phyloP scores from a whole-genome alignment of 352 stramenopile species.

The Pythium insidiosum region DNA sequence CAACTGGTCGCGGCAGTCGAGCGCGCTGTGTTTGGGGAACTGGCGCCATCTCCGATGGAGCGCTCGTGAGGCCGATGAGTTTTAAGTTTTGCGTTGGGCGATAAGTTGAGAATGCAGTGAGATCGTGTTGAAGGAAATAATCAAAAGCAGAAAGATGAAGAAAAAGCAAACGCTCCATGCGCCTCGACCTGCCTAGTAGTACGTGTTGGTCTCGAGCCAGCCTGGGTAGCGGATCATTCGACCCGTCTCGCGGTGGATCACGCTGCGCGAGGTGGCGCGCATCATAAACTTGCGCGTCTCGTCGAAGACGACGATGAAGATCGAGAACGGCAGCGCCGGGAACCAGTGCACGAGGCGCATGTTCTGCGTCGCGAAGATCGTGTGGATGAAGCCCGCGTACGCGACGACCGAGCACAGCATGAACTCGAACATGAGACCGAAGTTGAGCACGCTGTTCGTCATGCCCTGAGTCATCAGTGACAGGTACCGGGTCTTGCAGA shows the following conservation, averaged over 20 bases:
- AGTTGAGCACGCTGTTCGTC: constrained; percentile 89
- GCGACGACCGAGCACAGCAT: constrained; percentile 77
- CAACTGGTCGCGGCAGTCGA: constrained; percentile 31
- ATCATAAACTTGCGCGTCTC: constrained; percentile 89
- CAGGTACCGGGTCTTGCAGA: constrained; percentile 91
- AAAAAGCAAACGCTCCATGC: neutral
- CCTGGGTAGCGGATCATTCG: constrained; percentile 77
- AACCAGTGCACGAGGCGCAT: constrained; percentile 89
- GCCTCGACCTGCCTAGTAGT: constrained; percentile 50
- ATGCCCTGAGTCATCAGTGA: constrained; percentile 89
- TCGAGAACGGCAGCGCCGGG: constrained; percentile 80
- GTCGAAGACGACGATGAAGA: constrained; percentile 88
- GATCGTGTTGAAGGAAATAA: neutral
- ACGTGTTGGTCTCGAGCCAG: constrained; percentile 87
- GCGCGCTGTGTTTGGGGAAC: too few species aligned
- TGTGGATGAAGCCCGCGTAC: constrained; percentile 82
- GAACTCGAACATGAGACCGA: constrained; percentile 91
- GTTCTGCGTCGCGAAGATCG: constrained; percentile 76
- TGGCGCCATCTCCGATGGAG: too few species aligned
- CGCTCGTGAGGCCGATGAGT: too few species aligned
- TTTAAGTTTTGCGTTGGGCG: too few species aligned
- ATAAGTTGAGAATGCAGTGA: too few species aligned
- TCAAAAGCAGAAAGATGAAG: neutral
- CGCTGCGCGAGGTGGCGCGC: constrained; percentile 63
- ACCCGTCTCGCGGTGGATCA: constrained; percentile 69